phyloP scores from a whole-genome alignment of 257 asterid genomes.

The Capsicum pubescens region DNA sequence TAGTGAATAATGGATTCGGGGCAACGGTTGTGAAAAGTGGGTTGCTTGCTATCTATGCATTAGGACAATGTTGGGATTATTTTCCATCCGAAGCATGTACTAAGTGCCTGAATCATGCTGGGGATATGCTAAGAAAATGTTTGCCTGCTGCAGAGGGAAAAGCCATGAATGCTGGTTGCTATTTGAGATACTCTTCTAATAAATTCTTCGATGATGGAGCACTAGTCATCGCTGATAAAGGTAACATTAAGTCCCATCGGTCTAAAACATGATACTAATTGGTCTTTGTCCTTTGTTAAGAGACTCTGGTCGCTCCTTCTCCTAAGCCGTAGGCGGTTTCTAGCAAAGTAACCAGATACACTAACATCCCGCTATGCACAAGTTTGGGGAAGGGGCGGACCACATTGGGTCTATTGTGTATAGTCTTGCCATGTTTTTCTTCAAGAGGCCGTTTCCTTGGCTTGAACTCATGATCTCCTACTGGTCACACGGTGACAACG shows the following conservation, averaged over 20 bases:
- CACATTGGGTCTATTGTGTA: not conserved
- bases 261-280: not conserved
- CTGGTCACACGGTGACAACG: not conserved
- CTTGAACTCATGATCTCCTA: not conserved
- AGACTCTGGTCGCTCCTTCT: not conserved
- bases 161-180: conserved; percentile 38
- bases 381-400: not conserved
- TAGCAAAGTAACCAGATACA: not conserved
- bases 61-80: conserved; percentile 38
- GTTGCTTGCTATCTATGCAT: conserved; percentile 28
- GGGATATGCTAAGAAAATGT: conserved; percentile 21
- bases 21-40: conserved; percentile 25
- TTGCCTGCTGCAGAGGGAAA: conserved; percentile 38
- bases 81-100: conserved; percentile 12
- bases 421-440: not conserved
- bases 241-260: not conserved
- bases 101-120: conserved; percentile 31
- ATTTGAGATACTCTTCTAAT: conserved; percentile 39
- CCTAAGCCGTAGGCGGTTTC: too few relatives aligned
- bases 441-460: not conserved
- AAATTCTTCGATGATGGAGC: conserved; percentile 29
- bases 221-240: conserved; percentile 25
- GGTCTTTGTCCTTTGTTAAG: too few relatives aligned
- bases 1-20: not conserved
- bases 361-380: not conserved